Conservation (phyloP, 768 basidiomycete genomes). For the Auriscalpium microsporum region DNA sequence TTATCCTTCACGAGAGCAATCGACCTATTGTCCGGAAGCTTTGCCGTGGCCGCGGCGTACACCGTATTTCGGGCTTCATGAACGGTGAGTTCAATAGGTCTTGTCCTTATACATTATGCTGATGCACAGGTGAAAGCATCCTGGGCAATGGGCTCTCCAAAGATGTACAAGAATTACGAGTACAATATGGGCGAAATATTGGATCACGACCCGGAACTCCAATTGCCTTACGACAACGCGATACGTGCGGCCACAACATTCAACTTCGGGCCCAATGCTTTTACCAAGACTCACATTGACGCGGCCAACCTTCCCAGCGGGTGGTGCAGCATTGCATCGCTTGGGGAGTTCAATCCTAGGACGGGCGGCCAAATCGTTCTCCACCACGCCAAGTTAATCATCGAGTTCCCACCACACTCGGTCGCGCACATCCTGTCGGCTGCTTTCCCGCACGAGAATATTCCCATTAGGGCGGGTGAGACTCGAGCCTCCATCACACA, state of each 20-base stretch:
- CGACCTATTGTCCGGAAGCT: neutral
- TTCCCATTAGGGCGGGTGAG: neutral
- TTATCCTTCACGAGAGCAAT: neutral
- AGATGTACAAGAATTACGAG: neutral
- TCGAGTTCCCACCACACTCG: neutral
- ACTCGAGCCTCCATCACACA: neutral
- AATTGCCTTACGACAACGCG: neutral
- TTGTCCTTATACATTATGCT: no score
- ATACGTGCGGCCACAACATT: neutral
- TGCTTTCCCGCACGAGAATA: neutral
- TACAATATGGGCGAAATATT: neutral
- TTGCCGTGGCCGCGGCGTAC: neutral
- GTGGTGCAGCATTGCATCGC: neutral
- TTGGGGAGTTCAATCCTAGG: neutral
- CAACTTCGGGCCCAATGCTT: neutral
- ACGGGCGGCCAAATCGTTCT: neutral
- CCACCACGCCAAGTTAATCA: neutral
- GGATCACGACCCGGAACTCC: neutral
- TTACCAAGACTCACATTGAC: neutral
- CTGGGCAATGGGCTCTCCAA: neutral
- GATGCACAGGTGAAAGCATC: neutral
- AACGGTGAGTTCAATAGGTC: neutral
- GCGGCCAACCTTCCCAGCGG: neutral
- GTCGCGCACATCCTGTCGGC: neutral
- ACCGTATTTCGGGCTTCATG: neutral